Evolutionary conservation across 441 rosid species (phyloP).

Genomic region (Flueggea neowawraea): DNA sequence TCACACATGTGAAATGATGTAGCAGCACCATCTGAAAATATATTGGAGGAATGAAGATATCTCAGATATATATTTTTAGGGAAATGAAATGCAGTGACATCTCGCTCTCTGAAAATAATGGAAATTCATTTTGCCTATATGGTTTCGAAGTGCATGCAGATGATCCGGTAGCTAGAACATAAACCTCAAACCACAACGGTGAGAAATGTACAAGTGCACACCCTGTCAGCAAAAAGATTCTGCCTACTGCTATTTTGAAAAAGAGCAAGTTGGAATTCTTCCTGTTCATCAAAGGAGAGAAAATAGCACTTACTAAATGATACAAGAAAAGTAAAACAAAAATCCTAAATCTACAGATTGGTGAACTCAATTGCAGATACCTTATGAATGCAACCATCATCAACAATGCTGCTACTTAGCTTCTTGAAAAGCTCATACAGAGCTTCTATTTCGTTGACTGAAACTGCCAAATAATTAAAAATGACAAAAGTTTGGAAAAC

Average conservation of each 20-base stretch:
- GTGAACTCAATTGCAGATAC: slow-evolving; percentile 21
- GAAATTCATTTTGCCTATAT: too few species aligned
- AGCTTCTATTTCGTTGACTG: slow-evolving; percentile 69
- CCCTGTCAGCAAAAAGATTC: slow-evolving; percentile 69
- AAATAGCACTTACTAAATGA: slow-evolving; percentile 2
- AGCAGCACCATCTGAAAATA: too few species aligned
- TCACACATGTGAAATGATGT: too few species aligned
- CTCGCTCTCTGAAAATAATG: too few species aligned
- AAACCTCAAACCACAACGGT: background rate
- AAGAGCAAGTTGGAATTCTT: slow-evolving; percentile 60
- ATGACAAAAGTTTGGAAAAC: slow-evolving; percentile 1
- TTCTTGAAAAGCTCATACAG: slow-evolving; percentile 62
- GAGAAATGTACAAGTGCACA: slow-evolving; percentile 11
- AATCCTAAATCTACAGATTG: background rate
- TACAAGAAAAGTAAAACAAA: background rate
- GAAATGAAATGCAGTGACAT: too few species aligned
- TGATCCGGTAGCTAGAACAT: too few species aligned
- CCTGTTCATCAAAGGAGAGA: slow-evolving; percentile 34
- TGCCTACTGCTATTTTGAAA: slow-evolving; percentile 42
- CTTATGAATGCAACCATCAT: slow-evolving; percentile 58
- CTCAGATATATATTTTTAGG: too few species aligned
- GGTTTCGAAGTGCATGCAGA: too few species aligned
- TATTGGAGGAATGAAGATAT: too few species aligned
- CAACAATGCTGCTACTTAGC: slow-evolving; percentile 45
- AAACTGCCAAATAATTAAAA: slow-evolving; percentile 34